Conservation (phyloP, 768 basidiomycete species). For the Lactarius quietus region DNA sequence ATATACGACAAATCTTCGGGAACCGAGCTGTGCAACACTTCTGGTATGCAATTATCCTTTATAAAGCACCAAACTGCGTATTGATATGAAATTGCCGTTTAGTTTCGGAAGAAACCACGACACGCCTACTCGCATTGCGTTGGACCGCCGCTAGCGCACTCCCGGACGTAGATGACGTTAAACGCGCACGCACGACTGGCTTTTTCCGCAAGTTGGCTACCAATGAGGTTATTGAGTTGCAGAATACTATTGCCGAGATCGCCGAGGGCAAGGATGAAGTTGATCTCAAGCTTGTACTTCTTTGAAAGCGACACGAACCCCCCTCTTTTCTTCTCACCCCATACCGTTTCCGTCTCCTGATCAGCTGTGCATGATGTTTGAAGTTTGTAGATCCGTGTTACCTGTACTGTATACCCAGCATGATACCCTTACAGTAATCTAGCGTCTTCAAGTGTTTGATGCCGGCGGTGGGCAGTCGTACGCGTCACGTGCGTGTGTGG, state of each 20-base stretch:
- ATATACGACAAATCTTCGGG: constrained; percentile 1
- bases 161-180: background rate
- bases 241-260: background rate
- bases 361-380: background rate
- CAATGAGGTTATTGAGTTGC: background rate
- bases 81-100: background rate
- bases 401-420: background rate
- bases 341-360: background rate
- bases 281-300: constrained; percentile 3
- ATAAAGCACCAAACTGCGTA: background rate
- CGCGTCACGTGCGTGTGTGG: background rate
- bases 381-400: constrained; percentile 6
- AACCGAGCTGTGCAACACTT: background rate
- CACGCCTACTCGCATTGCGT: constrained; percentile 13
- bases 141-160: constrained; percentile 7
- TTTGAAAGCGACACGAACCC: constrained; percentile 1
- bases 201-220: constrained; percentile 5
- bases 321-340: background rate
- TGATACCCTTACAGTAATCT: background rate
- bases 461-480: background rate
- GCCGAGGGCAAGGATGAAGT: background rate
- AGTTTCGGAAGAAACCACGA: constrained; percentile 9
- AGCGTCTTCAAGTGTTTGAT: background rate
- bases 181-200: constrained; percentile 12
- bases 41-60: constrained; percentile 3